Percentiles rank a stretch among this genome's conserved stretches.
These are phyloP conservation scores for Porphyrellus cyaneotinctus DNA, from an alignment of 768 basidiomycete genomes.

Conservation along the genomic window DNA sequence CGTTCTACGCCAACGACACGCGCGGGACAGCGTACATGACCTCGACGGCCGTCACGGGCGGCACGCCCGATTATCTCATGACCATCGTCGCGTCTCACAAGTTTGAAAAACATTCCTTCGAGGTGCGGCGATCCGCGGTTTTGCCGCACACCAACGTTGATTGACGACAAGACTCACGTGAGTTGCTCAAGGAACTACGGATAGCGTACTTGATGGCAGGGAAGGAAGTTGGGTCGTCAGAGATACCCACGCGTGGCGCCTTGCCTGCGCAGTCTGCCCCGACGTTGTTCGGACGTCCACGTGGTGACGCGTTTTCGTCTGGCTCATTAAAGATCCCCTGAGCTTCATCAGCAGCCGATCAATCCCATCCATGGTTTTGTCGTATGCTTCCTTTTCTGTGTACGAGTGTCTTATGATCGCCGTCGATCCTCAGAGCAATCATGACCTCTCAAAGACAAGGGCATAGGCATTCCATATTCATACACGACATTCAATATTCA, in stretches of 20 bases:
- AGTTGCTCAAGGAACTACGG: constrained; percentile 44
- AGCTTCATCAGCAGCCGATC: not conserved
- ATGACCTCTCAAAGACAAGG: not conserved
- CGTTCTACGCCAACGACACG: constrained; percentile 27
- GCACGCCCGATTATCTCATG: constrained; percentile 32
- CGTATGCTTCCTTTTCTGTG: not conserved
- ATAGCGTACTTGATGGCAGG: constrained; percentile 40
- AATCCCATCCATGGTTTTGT: not conserved
- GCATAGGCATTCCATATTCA: constrained; percentile 5
- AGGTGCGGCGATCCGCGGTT: constrained; percentile 33
- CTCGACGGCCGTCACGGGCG: constrained; percentile 2
- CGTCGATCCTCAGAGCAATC: not conserved
- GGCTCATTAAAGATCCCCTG: constrained; percentile 18
- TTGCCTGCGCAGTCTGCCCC: constrained; percentile 23
- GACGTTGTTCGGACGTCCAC: constrained; percentile 28
- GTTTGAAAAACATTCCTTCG: constrained; percentile 45
- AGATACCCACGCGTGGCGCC: constrained; percentile 26
- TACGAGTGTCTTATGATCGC: not conserved
- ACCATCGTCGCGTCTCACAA: constrained; percentile 35
- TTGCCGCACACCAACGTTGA: not conserved
- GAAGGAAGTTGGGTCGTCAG: constrained; percentile 43
- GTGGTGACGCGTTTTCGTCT: constrained; percentile 31
- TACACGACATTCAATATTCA: constrained; percentile 1
- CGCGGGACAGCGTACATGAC: constrained; percentile 22
- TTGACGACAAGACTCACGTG: not conserved